Evolutionary conservation across 2,329 filamentous ascomycete genomes (phyloP), one percentile per base, ranked within the genome.

Genomic region (Aschersonia sp.): DNA sequence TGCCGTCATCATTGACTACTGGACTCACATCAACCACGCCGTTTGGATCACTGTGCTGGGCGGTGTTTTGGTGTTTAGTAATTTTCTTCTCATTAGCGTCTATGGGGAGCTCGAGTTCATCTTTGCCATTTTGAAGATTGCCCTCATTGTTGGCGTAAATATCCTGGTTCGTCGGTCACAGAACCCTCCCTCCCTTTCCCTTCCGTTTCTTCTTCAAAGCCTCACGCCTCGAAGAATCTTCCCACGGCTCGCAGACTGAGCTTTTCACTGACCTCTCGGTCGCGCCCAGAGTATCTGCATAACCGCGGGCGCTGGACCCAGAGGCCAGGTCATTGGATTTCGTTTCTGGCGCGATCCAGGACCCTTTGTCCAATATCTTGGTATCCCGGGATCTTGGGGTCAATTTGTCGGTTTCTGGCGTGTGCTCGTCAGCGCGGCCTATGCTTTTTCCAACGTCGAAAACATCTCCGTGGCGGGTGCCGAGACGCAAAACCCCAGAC

Each of bases 141-240:
- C 64, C 10, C 75, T 78, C 43, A 72, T 74, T 55, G 64, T 73
- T 8, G 79, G 78, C 5, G 83, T 83, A 59, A 83, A 83, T 58
- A 70, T 84, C 53, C 63, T 82, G 30, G 78, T 74, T 10, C 35
- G 48, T 42, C 29, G 11, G 2, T 2, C 8, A 12, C 35, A 39
- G 35, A 8, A 39, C 8, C 35, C 35, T 2, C 8, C 35, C 12
- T 39, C 35, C 12, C 14, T n/a, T 42, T 42, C 10, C 14, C 40
- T 42, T 39, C 35, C 35, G 8, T 39, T 39, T 12, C 12, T 39
- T 4, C 12, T 39, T 39, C 35, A 39, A 22, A 22, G 22, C 22
- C 22, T 22, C 22, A 22, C 22, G 22, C 3, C 22, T 22, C 22
- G 22, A 22, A 22, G 22, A 22, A 22, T 22, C 22, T 22, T 22